Percentiles rank a stretch among this genome's conserved stretches.
phyloP scores from a whole-genome alignment of 345 rosid genomes.

The Eucalyptus pauciflora region DNA sequence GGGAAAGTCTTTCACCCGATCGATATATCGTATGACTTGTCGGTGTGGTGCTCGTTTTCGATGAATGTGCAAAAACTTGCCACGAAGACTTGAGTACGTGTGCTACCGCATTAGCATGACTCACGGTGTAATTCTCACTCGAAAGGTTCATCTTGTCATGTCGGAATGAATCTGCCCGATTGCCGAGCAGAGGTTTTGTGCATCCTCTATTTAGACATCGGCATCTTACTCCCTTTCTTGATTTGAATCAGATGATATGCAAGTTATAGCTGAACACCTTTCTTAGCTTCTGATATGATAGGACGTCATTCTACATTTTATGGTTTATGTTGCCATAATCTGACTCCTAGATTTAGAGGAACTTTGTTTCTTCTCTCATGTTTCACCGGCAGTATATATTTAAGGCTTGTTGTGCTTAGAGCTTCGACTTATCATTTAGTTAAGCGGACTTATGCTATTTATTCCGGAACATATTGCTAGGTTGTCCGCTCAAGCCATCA shows the following conservation, averaged over 20 bases:
- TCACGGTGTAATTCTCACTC: no score
- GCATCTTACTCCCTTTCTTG: not conserved
- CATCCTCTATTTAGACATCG: not conserved
- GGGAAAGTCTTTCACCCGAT: no score
- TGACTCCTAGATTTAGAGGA: not conserved
- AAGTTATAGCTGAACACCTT: not conserved
- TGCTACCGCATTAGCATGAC: no score
- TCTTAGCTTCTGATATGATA: not conserved
- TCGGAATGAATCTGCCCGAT: not conserved
- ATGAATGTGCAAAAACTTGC: no score
- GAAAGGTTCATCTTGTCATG: not conserved
- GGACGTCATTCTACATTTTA: not conserved
- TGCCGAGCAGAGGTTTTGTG: not conserved
- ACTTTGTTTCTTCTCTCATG: not conserved
- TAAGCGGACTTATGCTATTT: not conserved
- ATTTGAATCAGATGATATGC: not conserved
- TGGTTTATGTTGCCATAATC: not conserved
- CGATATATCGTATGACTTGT: no score
- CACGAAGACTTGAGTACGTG: no score
- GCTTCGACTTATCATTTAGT: not conserved
- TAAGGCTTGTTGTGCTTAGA: not conserved
- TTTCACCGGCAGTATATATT: not conserved
- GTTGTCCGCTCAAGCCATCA: slow-evolving; percentile 21
- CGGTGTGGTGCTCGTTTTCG: no score
- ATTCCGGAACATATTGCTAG: slow-evolving; percentile 5